Evolutionary conservation across 164 flowering plant genomes (phyloP), one percentile per base, ranked within the genome.

Genomic region (Cinnamomum chago): DNA sequence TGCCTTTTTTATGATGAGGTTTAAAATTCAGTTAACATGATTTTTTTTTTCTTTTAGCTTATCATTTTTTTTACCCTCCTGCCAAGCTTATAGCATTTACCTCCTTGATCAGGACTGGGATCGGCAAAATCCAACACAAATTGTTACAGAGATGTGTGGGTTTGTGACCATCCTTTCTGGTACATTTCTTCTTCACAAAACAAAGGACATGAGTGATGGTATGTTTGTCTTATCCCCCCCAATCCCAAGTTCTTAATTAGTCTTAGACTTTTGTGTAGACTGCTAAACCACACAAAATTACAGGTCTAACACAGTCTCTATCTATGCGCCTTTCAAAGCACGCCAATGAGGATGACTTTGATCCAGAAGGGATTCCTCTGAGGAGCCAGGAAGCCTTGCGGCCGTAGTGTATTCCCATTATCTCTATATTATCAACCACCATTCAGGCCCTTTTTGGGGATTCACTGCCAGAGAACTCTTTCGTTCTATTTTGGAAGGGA

Each of bases 151-250:
- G 81, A 73, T 89, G 81, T 91, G 93, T 68, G 95, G 95, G 6
- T 91, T 91, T 78, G 86, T 89, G 58, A 91, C 92, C 1, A 91
- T 91, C 71, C 88, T 91, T 12, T 83, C 87, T 2, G 92, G 95
- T 51, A 89, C 95, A 20, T 89, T 91, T 84, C 91, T 91, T 80
- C 90, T 91, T 50, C 96, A 91, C 84, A 88, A 79, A 79, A 91
- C 93, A 4, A 87, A 87, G 77, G 93, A 91, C 81, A 83, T 89
- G 93, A 79, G 71, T 70, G 88, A 88, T 52, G 87, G 88, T 88
- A 79, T 51, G 79, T 68, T 60, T 20, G 4, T 40, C 50, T 60
- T 3, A 15, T 55, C 28, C 10, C 66, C 22, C 28, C 1, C 28
- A n/a, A 4, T 14, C 62, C 62, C 62, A 13, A 58, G 18, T 58